Percentiles rank a stretch among this genome's conserved stretches.
Evolutionary conservation across 129 eudicot species (phyloP).

Genomic region (Helianthus annuus): HanXRQr2.0-SUNRISE NC_035437.2:51216974-51217473

Average conservation of each 20-base stretch:
- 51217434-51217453: conserved; percentile 5
- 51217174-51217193: conserved; percentile 3
- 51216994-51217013: no score
- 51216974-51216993: background rate
- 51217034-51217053: background rate
- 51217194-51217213: background rate
- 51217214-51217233: conserved; percentile 3
- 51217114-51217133: background rate
- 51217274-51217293: conserved; percentile 28
- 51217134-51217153: conserved; percentile 31
- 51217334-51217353: conserved; percentile 21
- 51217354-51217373: conserved; percentile 28
- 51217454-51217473: background rate
- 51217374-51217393: conserved; percentile 13
- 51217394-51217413: background rate
- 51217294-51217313: conserved; percentile 28
- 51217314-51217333: conserved; percentile 19
- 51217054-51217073: no score
- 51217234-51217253: conserved; percentile 10
- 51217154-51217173: background rate
- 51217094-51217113: background rate
- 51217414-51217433: no score
- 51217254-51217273: conserved; percentile 13
- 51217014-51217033: background rate
- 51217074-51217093: background rate